Evolutionary conservation across 345 rosid genomes (phyloP).

Genomic region (Cardamine occulta): DNA sequence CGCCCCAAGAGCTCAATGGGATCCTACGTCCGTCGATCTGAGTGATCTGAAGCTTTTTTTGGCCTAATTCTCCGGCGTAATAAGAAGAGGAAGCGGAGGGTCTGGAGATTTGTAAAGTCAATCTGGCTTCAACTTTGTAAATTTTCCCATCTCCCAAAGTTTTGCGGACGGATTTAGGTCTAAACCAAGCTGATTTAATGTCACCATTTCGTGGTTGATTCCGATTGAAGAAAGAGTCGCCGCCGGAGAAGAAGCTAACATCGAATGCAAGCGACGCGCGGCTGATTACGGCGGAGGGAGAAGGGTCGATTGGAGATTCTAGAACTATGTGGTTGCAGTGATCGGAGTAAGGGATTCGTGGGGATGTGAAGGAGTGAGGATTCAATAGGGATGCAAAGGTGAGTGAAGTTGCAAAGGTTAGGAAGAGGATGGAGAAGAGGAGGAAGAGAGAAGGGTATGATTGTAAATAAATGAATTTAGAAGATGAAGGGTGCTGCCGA

Average conservation of each 20-base stretch:
- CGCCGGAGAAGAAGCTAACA: conserved; percentile 59
- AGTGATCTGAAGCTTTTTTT: conserved; percentile 48
- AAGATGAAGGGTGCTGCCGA: background rate
- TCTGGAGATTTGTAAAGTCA: conserved; percentile 47
- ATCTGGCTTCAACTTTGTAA: conserved; percentile 47
- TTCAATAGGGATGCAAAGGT: conserved; percentile 34
- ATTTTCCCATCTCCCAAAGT: conserved; percentile 37
- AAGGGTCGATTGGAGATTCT: conserved; percentile 40
- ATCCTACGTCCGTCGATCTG: conserved; percentile 58
- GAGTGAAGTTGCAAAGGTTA: conserved; percentile 37
- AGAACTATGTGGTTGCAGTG: conserved; percentile 63
- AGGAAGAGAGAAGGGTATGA: conserved; percentile 11
- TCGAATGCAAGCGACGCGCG: conserved; percentile 42
- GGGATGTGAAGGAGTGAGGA: conserved; percentile 34
- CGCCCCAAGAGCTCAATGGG: conserved; percentile 43
- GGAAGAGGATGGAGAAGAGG: conserved; percentile 21
- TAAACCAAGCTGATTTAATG: conserved; percentile 44
- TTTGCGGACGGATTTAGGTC: conserved; percentile 26
- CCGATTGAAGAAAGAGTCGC: conserved; percentile 46
- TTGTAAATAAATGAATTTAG: conserved; percentile 23
- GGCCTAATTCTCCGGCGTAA: conserved; percentile 28
- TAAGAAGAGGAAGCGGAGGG: conserved; percentile 34
- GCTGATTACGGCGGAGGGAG: conserved; percentile 25
- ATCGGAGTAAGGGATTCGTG: conserved; percentile 47
- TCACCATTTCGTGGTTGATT: background rate